Conservation (phyloP, 805 yeast genomes). For the Kodamaea jinghongensis region DNA sequence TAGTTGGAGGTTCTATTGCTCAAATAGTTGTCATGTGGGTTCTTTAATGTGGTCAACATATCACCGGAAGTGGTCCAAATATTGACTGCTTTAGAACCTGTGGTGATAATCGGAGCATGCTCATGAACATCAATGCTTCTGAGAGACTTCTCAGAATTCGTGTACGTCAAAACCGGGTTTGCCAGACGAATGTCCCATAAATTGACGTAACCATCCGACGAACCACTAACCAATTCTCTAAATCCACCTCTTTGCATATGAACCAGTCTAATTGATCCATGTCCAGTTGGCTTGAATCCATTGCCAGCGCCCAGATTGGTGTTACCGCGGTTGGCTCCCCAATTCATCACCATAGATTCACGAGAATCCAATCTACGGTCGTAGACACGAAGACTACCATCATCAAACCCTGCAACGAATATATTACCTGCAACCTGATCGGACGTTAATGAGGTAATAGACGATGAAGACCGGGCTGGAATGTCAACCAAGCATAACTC, state of each 20-base stretch:
- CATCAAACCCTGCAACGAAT: constrained; percentile 89
- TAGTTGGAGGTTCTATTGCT: constrained; percentile 49
- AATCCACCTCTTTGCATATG: constrained; percentile 97
- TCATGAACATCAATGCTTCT: constrained; percentile 84
- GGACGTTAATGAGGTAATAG: constrained; percentile 86
- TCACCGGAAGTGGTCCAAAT: constrained; percentile 88
- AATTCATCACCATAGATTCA: constrained; percentile 79
- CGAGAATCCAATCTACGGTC: constrained; percentile 84
- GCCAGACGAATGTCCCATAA: constrained; percentile 86
- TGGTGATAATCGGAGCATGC: constrained; percentile 91
- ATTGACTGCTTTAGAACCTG: constrained; percentile 77
- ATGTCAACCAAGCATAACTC: constrained; percentile 84
- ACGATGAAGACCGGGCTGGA: constrained; percentile 85
- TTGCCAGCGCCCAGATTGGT: constrained; percentile 15
- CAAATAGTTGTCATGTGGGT: constrained; percentile 43
- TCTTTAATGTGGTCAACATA: constrained; percentile 58
- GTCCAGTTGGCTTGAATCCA: constrained; percentile 25
- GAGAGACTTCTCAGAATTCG: constrained; percentile 46
- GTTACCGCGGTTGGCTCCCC: constrained; percentile 50
- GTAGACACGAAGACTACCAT: constrained; percentile 83
- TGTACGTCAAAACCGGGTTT: constrained; percentile 67
- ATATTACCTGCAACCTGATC: constrained; percentile 94
- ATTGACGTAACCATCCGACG: constrained; percentile 76
- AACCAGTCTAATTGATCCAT: constrained; percentile 66
- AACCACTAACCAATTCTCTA: constrained; percentile 83